Base-by-base conservation (phyloP, 108 stramenopile species). In the Schizochytrium sp. region DNA sequence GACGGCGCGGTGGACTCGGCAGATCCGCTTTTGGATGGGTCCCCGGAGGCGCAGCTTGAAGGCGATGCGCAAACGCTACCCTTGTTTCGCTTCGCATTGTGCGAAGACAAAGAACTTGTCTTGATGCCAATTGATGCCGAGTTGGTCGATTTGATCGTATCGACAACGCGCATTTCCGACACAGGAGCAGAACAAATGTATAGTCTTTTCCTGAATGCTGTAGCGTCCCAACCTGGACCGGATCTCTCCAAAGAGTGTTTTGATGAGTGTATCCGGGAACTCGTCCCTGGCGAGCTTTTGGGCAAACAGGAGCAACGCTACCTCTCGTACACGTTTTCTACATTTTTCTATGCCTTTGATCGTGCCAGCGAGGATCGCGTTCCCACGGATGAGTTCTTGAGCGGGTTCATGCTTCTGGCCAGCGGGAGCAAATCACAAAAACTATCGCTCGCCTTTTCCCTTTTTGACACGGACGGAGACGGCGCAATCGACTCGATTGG, bases 371-470 rank as follows among this genome's bases (percentile, higher is more conserved):
- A 72, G 48, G 87, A 59, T 29, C 88, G 90, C 71, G 92, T 92
- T 41, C 91, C 91, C 28, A 89, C 89, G 28, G 51, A 44, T 41
- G 92, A 93, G 87, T 87, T 93, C 51, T 55, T 89, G 29, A 60
- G 51, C 41, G 92, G 92, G 6, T 91, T 93, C 72, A 88, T 44
- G 45, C 47, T 93, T 43, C 88, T 93, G 48, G 72, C 90, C 72
- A 57, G 51, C n/a, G 92, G 92, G 53, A 91, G 87, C 58, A 93
- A 93, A 91, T 92, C 91, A 60, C 91, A 72, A 34, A 93, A 93
- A 89, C 90, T 93, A 58, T 92, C 76, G 57, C 60, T 88, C n/a
- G 92, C 92, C 10, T 93, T 91, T 29, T 47, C 89, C 4, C 87
- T 93, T 25, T 89, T 93, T 47, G 92, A 91, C 59, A 91, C 89